Evolutionary conservation across 164 flowering plant species (phyloP).

Genomic region (Piper longum): DNA sequence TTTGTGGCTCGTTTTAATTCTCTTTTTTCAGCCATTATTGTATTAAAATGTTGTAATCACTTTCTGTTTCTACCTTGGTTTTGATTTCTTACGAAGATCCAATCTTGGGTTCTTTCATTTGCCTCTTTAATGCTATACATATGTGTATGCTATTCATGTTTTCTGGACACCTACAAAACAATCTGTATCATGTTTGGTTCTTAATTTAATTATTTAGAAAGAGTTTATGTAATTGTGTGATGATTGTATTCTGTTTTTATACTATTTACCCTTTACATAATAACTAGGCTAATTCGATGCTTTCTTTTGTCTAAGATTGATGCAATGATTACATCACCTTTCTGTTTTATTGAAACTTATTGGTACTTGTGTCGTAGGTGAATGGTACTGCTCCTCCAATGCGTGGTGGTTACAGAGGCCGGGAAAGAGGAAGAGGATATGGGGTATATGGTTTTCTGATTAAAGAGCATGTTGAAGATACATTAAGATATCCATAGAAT

Average conservation of each 20-base stretch:
- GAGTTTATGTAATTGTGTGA: background rate
- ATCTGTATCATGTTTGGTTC: background rate
- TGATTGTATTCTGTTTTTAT: background rate
- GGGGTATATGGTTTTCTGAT: constrained; percentile 31
- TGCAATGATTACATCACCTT: background rate
- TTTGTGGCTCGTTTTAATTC: too few relatives aligned
- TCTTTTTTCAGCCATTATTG: too few relatives aligned
- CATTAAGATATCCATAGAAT: too few relatives aligned
- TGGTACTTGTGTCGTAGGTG: constrained; percentile 15
- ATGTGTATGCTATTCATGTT: background rate
- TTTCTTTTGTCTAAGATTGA: background rate
- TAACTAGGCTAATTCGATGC: background rate
- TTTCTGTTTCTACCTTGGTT: background rate
- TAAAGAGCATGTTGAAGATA: background rate
- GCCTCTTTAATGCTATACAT: background rate
- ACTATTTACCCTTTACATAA: background rate
- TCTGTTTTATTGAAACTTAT: background rate
- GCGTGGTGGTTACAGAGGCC: constrained; percentile 40
- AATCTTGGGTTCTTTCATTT: background rate
- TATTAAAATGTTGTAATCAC: background rate
- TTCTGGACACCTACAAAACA: background rate
- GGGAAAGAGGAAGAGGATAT: constrained; percentile 57
- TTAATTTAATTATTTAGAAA: background rate
- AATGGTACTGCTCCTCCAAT: constrained; percentile 37
- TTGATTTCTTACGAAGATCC: background rate